Percentiles rank a stretch among this genome's conserved stretches.
Evolutionary conservation across 768 basidiomycete species (phyloP).

Genomic region (Lentinula aciculospora): DNA sequence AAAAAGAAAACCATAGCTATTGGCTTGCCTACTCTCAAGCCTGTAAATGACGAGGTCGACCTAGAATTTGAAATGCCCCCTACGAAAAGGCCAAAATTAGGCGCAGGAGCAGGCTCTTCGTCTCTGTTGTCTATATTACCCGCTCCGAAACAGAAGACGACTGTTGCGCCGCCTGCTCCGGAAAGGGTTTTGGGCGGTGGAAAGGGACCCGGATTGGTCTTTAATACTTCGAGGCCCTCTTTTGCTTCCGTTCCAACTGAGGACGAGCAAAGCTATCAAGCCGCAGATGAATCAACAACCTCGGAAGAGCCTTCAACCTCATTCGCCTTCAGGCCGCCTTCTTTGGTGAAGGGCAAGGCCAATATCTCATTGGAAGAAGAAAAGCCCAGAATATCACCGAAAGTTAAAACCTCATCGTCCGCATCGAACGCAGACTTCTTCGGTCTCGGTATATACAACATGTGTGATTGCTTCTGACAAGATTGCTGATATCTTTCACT

Average conservation of each 20-base stretch:
- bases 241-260: not conserved
- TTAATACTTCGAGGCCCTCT: conserved; percentile 29
- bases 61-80: conserved; percentile 37
- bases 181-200: conserved; percentile 65
- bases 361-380: conserved; percentile 52
- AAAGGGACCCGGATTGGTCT: conserved; percentile 54
- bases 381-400: conserved; percentile 12
- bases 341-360: conserved; percentile 51
- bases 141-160: conserved; percentile 55
- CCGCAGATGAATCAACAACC: conserved; percentile 3
- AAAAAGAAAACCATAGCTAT: conserved; percentile 61
- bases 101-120: conserved; percentile 55
- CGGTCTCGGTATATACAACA: conserved; percentile 44
- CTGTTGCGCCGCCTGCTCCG: conserved; percentile 28
- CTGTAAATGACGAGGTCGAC: conserved; percentile 27
- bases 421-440: conserved; percentile 59
- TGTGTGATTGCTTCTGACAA: not conserved
- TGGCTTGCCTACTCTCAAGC: conserved; percentile 42
- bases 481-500: conserved; percentile 13
- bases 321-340: conserved; percentile 52
- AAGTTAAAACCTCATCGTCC: conserved; percentile 8
- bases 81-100: conserved; percentile 52
- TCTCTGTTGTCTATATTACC: conserved; percentile 71
- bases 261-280: not conserved
- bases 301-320: conserved; percentile 26